Base-by-base conservation (phyloP, 106 monocot species). In the Agapanthus africanus region DNA sequence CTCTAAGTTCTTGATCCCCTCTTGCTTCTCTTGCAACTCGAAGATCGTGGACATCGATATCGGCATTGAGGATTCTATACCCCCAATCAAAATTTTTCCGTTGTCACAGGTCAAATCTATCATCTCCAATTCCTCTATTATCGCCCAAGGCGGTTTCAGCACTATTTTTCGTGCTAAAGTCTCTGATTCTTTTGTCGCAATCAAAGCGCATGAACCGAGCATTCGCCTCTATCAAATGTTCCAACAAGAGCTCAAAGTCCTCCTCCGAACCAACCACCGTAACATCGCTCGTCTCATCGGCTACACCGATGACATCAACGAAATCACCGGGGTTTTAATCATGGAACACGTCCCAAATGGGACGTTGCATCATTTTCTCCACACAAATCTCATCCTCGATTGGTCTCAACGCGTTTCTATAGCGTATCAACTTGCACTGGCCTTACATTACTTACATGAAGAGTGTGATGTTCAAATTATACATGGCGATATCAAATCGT, bases 401-500 rank as follows among this genome's bases (percentile, higher is more conserved):
- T 93, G 92, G 92, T 62, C 76, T 27, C 56, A 67, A 36, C 70
- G 92, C 2, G 69, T 71, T 47, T 63, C 69, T 16, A 76, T 93
- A 50, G 85, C 92, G 21, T 51, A 61, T 65, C 72, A 72, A 37
- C 52, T 88, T 6, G 92, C 92, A 0, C 23, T 40, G 33, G 85
- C 88, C 3, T 66, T 93, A 1, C 73, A 78, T 11, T 66, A 93
- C 73, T 76, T 93, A 40, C 92, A 93, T 74, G 88, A 88, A 33
- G 59, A 60, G 41, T 79, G 78, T 71, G 74, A 78, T 65, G 80
- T 72, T 27, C 83, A 76, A 40, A 78, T 93, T 65, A 71, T 93
- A 19, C 92, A 93, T 44, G 78, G 85, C 32, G 92, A 93, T 70
- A 63, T 93, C 33, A 93, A 85, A 65, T 41, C 92, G 7, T 80